These are phyloP conservation scores for Gaertneriomyces semiglobifer DNA, from an alignment of 192 early-diverging fungal species.

Conservation along the genomic window DNA sequence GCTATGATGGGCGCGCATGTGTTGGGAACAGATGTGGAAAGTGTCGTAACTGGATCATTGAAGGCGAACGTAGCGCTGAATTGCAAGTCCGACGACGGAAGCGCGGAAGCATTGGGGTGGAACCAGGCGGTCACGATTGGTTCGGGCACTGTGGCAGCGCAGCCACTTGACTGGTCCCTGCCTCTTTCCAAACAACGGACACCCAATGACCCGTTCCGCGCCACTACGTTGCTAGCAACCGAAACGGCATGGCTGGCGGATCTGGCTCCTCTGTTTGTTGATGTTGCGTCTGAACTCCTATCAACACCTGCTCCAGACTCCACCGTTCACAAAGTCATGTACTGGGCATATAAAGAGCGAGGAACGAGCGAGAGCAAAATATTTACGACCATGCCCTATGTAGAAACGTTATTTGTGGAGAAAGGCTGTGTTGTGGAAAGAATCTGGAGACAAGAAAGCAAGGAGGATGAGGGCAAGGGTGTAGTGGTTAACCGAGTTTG, in stretches of 20 bases:
- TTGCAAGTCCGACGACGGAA: not conserved
- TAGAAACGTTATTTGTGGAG: constrained; percentile 9
- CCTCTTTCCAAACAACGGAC: constrained; percentile 8
- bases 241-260: constrained; percentile 29
- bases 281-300: constrained; percentile 6
- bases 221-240: constrained; percentile 17
- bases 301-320: not conserved
- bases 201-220: constrained; percentile 15
- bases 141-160: constrained; percentile 14
- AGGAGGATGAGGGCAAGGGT: constrained; percentile 22
- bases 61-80: constrained; percentile 13
- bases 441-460: constrained; percentile 13
- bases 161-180: constrained; percentile 20
- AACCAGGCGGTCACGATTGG: constrained; percentile 3
- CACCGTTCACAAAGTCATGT: constrained; percentile 6
- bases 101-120: not conserved
- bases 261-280: constrained; percentile 18
- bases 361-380: constrained; percentile 21
- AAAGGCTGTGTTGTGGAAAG: constrained; percentile 16
- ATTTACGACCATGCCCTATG: constrained; percentile 25
- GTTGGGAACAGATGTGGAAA: constrained; percentile 21
- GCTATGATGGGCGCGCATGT: constrained; percentile 21
- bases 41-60: constrained; percentile 5
- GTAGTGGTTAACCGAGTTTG: constrained; percentile 16
- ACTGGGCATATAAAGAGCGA: constrained; percentile 32